Evolutionary conservation across 1,284 basidiomycete genomes (phyloP), one percentile per base, ranked within the genome.

Genomic region (Irpex sp.): DNA sequence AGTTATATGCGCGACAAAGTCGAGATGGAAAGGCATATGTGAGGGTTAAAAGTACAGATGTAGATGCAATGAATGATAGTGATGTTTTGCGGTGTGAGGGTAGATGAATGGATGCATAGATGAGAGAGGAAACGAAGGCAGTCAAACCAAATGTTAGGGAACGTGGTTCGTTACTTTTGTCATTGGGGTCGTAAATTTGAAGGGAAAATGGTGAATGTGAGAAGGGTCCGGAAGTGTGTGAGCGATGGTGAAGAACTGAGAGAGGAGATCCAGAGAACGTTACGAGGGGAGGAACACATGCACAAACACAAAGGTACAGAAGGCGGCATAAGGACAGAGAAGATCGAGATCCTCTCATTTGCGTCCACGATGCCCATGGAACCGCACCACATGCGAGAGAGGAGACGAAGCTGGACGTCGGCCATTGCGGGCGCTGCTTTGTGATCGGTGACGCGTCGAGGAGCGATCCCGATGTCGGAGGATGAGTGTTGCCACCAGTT

Each of bases 401-500:
- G 67, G 66, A 10, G 67, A 68, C 42, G 62, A 62, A 18, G 58
- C 57, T 10, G 57, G 37, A 14, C 56, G 57, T 7, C 35, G 56
- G 8, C 49, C 51, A 8, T 28, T 59, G 4, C 37, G 57, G 4
- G 36, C 48, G 47, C 63, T 60, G 58, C 51, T 66, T 16, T 59
- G 57, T 18, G 68, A 64, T 8, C 71, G 69, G 1, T 66, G 58
- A 18, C 70, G 69, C 2, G 64, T 63, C 2, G 68, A 53, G 5
- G 66, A 49, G 54, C 73, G 74, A 36, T 74, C 73, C 23, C 70
- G 69, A 52, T 71, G 66, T 37, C 73, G 73, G 62, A 75, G 64
- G 16, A 68, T 73, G 51, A 75, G 69, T 7, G 69, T 66, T 16
- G 74, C 74, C 35, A 75, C 72, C 58, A 75, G 69, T 57, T 74